Percentiles rank a stretch among this genome's conserved stretches.
Conservation (phyloP, 169 alveolate species). For the Theileria parva region DNA sequence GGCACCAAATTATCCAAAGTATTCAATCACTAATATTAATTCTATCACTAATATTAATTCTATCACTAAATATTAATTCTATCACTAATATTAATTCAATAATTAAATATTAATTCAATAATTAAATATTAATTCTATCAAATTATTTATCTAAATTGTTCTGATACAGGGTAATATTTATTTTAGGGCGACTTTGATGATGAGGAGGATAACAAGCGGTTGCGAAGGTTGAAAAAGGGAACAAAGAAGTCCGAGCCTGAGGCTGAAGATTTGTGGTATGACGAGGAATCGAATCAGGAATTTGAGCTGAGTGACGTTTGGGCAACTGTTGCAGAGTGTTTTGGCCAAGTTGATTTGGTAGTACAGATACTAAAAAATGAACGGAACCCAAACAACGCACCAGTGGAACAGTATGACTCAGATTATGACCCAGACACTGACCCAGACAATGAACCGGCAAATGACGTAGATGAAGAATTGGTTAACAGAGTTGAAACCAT, state of each 20-base stretch:
- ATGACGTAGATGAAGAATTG: not conserved
- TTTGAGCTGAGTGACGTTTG: slow-evolving; percentile 55
- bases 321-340: slow-evolving; percentile 64
- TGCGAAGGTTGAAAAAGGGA: slow-evolving; percentile 58
- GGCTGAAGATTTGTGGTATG: slow-evolving; percentile 55
- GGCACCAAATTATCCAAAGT: slow-evolving; percentile 50
- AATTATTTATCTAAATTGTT: too few relatives aligned
- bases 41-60: too few relatives aligned
- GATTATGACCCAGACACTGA: not conserved
- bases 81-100: too few relatives aligned
- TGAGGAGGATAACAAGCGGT: slow-evolving; percentile 71
- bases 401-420: not conserved
- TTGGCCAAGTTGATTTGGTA: slow-evolving; percentile 62
- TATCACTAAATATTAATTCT: not conserved
- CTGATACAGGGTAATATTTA: too few relatives aligned
- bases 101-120: too few relatives aligned
- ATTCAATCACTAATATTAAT: not conserved
- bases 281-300: slow-evolving; percentile 29
- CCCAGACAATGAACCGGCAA: not conserved
- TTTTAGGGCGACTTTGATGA: slow-evolving; percentile 42
- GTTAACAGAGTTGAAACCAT: not conserved
- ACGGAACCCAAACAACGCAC: slow-evolving; percentile 3
- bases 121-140: too few relatives aligned
- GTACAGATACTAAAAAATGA: slow-evolving; percentile 62
- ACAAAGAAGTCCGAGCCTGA: slow-evolving; percentile 9